Percentiles rank a stretch among this genome's conserved stretches.
Conservation (phyloP, 1,284 basidiomycete genomes). For the Cystobasidium sp. region DNA sequence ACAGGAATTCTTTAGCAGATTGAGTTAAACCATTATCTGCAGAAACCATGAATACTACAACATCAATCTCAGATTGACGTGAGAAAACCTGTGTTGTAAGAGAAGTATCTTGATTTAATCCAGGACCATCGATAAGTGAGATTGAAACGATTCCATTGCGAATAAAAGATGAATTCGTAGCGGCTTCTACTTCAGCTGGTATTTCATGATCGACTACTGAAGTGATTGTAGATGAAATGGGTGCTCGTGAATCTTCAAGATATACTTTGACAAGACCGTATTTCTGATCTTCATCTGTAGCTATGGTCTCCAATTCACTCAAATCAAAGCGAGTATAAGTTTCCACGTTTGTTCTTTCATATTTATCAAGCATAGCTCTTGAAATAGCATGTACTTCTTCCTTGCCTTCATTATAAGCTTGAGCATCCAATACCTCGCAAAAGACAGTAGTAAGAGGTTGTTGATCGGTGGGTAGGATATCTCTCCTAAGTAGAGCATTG, state of each 20-base stretch:
- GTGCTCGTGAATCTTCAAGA: slow-evolving; percentile 72
- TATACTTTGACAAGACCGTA: slow-evolving; percentile 80
- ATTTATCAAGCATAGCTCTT: slow-evolving; percentile 70
- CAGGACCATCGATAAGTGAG: slow-evolving; percentile 97
- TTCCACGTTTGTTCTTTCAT: slow-evolving; percentile 64
- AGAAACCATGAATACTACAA: slow-evolving; percentile 96
- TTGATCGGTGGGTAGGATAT: slow-evolving; percentile 96
- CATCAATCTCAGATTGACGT: slow-evolving; percentile 97
- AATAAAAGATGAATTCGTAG: slow-evolving; percentile 70
- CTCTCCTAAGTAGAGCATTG: slow-evolving; percentile 85
- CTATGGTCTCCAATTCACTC: slow-evolving; percentile 76
- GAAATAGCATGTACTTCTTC: slow-evolving; percentile 75
- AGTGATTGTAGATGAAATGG: slow-evolving; percentile 50
- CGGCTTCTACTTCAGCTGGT: slow-evolving; percentile 36
- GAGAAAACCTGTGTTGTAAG: slow-evolving; percentile 96
- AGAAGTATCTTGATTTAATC: slow-evolving; percentile 91
- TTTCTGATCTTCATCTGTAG: slow-evolving; percentile 71
- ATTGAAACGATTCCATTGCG: slow-evolving; percentile 98
- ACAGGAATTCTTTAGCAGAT: slow-evolving; percentile 92
- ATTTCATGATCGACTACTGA: slow-evolving; percentile 39
- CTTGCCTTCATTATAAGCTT: slow-evolving; percentile 71
- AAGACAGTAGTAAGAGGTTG: slow-evolving; percentile 98
- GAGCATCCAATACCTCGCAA: slow-evolving; percentile 93
- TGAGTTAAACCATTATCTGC: slow-evolving; percentile 99
- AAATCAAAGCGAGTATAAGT: slow-evolving; percentile 76